Evolutionary conservation across 805 yeast genomes (phyloP).

Genomic region (Clavispora asparagi): DNA sequence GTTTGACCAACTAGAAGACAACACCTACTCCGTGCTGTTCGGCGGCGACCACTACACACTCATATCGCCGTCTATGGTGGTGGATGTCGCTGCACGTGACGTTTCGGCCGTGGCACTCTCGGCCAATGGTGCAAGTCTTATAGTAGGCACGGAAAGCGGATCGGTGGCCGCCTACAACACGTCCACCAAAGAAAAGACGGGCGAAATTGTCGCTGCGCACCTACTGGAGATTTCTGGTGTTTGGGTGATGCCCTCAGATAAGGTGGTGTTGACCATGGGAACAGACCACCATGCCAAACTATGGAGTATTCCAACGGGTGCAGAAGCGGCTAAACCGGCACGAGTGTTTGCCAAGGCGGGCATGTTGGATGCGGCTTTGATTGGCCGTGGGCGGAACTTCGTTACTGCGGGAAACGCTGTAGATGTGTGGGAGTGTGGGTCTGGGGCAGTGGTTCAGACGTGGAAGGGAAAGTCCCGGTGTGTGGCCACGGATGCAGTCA

Average conservation of each 20-base stretch:
- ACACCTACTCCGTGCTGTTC: conserved; percentile 2
- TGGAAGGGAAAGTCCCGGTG: background rate
- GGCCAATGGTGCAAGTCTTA: conserved; percentile 2
- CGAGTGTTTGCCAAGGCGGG: conserved; percentile 43
- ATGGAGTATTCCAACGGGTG: conserved; percentile 42
- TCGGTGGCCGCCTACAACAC: conserved; percentile 4
- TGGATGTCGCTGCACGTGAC: conserved; percentile 1
- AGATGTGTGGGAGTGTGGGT: conserved; percentile 66
- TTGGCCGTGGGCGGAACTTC: conserved; percentile 67
- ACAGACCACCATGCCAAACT: conserved; percentile 54
- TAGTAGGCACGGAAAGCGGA: conserved; percentile 9
- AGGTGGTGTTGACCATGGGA: conserved; percentile 56
- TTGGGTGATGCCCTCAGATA: conserved; percentile 57
- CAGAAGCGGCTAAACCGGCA: conserved; percentile 12
- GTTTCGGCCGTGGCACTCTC: conserved; percentile 6
- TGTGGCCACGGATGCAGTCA: background rate
- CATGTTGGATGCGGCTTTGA: conserved; percentile 44
- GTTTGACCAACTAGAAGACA: background rate
- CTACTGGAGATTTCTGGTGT: conserved; percentile 39
- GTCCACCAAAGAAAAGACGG: background rate
- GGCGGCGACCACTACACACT: conserved; percentile 2
- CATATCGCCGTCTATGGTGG: background rate
- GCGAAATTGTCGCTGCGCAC: conserved; percentile 40
- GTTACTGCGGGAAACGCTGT: conserved; percentile 56
- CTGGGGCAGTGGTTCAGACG: conserved; percentile 30